Evolutionary conservation across 2,329 filamentous ascomycete species (phyloP), one percentile per base, ranked within the genome.

Genomic region (Sphaerulina vaccinii): DNA sequence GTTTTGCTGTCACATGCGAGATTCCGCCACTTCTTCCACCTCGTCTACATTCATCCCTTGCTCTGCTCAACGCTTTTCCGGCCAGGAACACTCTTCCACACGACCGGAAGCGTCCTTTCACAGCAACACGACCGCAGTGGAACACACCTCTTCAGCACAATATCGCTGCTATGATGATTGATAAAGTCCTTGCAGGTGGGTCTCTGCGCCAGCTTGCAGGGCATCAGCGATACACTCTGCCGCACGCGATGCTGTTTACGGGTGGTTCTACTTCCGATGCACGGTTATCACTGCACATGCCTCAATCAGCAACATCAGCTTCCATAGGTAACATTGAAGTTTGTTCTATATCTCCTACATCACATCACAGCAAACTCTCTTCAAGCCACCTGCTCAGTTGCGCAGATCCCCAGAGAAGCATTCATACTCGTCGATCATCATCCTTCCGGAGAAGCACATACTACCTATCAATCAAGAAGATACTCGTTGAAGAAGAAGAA

Each of bases 121-220:
- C 48, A 40, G 37, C 50, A 42, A 9, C 49, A 38, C 45, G 35
- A 29, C 15, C 13, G 23, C 13, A 19, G 35, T 15, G 51, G 38
- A 35, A 36, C 24, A 46, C 32, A 36, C 40, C 46, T 49, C 35
- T 35, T 42, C 40, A 44, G 47, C 32, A n/a, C 38, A 22, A 24
- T 22, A 21, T 24, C 27, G 18, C 29, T 36, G 10, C 44, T 23
- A 18, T 37, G 21, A 33, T 27, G 11, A n/a, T 49, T 49, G 42
- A 47, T 49, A 54, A 48, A 47, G 36, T 45, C 44, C 46, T 55
- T 51, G 36, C 42, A 49, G 35, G 55, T 56, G 54, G 54, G 51
- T 57, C 54, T 7, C 13, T 43, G 29, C n/a, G 37, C 21, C 18
- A 42, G 37, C 33, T 49, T 41, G 35, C 29, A 21, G 45, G 36